These are phyloP conservation scores for Kentomonas sorsogonicus DNA, from an alignment of 208 protist genomes.

Conservation along the genomic window DNA sequence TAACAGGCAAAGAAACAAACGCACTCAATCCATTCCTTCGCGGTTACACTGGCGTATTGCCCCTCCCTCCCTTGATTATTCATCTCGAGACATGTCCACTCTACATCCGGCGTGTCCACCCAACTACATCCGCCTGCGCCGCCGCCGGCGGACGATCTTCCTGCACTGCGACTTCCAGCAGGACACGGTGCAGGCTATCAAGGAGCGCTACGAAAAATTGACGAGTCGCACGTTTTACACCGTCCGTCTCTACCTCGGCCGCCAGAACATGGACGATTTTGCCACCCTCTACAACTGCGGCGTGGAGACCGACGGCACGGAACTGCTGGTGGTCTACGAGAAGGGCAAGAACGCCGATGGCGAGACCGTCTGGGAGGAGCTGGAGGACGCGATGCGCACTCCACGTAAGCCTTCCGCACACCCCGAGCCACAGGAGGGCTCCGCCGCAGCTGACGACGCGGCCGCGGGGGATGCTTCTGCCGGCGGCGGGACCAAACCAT, in stretches of 20 bases:
- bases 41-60: too few species aligned
- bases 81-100: too few species aligned
- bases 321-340: slow-evolving; percentile 71
- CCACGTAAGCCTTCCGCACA: neutral
- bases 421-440: neutral
- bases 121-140: slow-evolving; percentile 77
- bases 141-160: slow-evolving; percentile 79
- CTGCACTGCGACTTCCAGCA: slow-evolving; percentile 87
- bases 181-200: slow-evolving; percentile 87
- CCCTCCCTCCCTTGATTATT: too few species aligned
- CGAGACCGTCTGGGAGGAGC: slow-evolving; percentile 66
- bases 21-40: too few species aligned
- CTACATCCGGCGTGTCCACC: slow-evolving; percentile 38
- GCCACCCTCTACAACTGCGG: slow-evolving; percentile 78
- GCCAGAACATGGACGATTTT: slow-evolving; percentile 69
- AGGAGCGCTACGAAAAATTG: slow-evolving; percentile 85
- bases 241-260: slow-evolving; percentile 67
- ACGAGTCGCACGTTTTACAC: slow-evolving; percentile 75
- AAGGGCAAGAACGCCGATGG: slow-evolving; percentile 54
- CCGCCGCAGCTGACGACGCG: neutral
- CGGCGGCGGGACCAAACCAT: slow-evolving; percentile 9
- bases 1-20: too few species aligned
- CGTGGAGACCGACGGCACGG: slow-evolving; percentile 71
- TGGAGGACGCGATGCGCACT: slow-evolving; percentile 52
- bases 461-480: slow-evolving; percentile 6